These are phyloP conservation scores for Paracoccidioides lutzii DNA, from an alignment of 2,329 filamentous ascomycete species.

Conservation along the genomic window DNA sequence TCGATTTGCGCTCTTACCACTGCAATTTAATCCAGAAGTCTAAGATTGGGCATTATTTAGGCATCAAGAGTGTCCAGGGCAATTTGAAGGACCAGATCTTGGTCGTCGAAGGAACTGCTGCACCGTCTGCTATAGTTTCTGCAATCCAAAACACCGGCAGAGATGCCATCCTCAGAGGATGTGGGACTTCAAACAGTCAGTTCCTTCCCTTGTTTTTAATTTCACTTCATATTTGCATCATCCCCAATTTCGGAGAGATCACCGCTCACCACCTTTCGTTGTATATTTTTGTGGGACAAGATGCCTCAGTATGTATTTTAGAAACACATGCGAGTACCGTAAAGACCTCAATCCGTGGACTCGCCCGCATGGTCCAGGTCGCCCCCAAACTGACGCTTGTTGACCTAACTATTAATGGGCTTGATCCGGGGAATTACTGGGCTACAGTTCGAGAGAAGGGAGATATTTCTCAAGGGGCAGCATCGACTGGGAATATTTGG, in stretches of 20 bases:
- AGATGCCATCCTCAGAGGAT: constrained; percentile 87
- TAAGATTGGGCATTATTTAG: constrained; percentile 27
- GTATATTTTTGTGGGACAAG: constrained; percentile 25
- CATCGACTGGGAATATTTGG: constrained; percentile 76
- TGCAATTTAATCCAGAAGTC: background rate
- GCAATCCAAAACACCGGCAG: constrained; percentile 82
- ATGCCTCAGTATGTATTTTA: constrained; percentile 80
- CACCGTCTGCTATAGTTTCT: constrained; percentile 77
- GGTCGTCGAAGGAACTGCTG: constrained; percentile 72
- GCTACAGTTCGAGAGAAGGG: constrained; percentile 77
- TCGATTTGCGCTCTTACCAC: background rate
- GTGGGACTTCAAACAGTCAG: constrained; percentile 67
- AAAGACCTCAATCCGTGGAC: constrained; percentile 60
- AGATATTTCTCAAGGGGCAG: constrained; percentile 72
- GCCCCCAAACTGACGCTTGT: constrained; percentile 64
- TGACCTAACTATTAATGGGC: constrained; percentile 74
- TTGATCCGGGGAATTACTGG: constrained; percentile 67
- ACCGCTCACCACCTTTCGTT: constrained; percentile 2
- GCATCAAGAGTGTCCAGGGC: constrained; percentile 70
- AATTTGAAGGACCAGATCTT: constrained; percentile 74
- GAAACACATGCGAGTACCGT: constrained; percentile 60
- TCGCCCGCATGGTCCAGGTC: constrained; percentile 90
- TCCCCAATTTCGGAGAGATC: background rate
- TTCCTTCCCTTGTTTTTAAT: constrained; percentile 9
- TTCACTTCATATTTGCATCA: background rate